These are phyloP conservation scores for Nepenthes alata DNA, from an alignment of 179 eudicot genomes.

Conservation along the genomic window DNA sequence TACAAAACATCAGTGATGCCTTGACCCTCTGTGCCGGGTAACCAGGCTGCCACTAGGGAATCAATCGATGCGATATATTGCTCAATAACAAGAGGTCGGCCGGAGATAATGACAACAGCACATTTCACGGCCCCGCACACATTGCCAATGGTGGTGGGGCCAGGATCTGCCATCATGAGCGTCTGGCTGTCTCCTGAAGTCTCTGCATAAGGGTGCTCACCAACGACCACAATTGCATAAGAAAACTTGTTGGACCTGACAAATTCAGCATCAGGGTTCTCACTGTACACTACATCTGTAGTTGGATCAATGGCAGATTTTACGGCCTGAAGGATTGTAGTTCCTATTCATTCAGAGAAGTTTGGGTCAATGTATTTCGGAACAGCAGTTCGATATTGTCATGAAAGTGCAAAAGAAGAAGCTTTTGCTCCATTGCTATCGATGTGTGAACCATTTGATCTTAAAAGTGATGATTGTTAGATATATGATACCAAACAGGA, in stretches of 20 bases:
- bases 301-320: conserved; percentile 30
- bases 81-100: conserved; percentile 39
- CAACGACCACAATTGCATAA: conserved; percentile 45
- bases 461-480: no score
- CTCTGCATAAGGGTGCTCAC: conserved; percentile 50
- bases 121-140: conserved; percentile 37
- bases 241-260: conserved; percentile 26
- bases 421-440: no score
- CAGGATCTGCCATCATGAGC: conserved; percentile 34
- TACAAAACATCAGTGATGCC: conserved; percentile 50
- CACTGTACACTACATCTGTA: conserved; percentile 34
- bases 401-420: no score
- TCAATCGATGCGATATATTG: conserved; percentile 28
- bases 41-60: conserved; percentile 47
- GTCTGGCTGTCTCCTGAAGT: conserved; percentile 36
- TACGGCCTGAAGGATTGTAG: conserved; percentile 36
- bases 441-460: no score
- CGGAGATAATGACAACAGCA: conserved; percentile 36
- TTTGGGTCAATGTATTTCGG: neutral
- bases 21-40: conserved; percentile 51
- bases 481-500: no score
- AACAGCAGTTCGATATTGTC: neutral
- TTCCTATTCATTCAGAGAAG: conserved; percentile 21
- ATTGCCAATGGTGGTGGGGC: conserved; percentile 28
- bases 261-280: conserved; percentile 23